Evolutionary conservation across 1,284 basidiomycete genomes (phyloP), one percentile per base, ranked within the genome.

Genomic region (Rhodotorula sp.): DNA sequence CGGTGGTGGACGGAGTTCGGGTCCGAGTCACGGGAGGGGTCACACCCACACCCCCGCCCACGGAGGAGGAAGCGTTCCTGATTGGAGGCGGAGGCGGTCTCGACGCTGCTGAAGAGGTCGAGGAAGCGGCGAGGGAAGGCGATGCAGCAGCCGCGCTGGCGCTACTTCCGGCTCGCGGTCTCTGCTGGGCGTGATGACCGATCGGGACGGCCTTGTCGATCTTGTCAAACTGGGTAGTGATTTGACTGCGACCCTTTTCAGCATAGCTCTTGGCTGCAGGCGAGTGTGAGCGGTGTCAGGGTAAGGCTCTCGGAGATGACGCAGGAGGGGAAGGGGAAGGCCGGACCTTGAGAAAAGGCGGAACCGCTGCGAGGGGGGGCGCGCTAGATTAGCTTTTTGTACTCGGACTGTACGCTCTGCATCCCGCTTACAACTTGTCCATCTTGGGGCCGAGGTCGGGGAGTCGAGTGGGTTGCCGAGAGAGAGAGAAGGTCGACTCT

Each of bases 241-340:
- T 62, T 20, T 61, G 58, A 5, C 61, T 43, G 21, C 70, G 64
- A 3, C 70, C 71, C 14, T 66, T 49, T 16, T 74, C 70, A 16
- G 75, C 72, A 46, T 71, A 61, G 4, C 47, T 23, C 60, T 61
- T 61, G 60, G 60, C 60, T 61, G 60, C 2, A 62, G 47, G 64
- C 65, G 71, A 23, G 68, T 59, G 70, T 46, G 23, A 14, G 16
- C 29, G 48, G n/a, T 2, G 52, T 21, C 18, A 18, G 14, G 12
- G 57, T 5, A 5, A 6, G 57, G 39, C 39, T 7, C 39, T 39
- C 39, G 39, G 39, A 39, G 21, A 58, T 48, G 64, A 58, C 54
- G 54, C 15, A 5, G 39, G 39, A n/a, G 26, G 59, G 34, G 58
- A 58, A 47, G n/a, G 29, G 16, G 4, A 62, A 31, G 3, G 51